Conservation (phyloP, 176 grass and related monocot genomes). For the Chrysopogon serrulatus region DNA sequence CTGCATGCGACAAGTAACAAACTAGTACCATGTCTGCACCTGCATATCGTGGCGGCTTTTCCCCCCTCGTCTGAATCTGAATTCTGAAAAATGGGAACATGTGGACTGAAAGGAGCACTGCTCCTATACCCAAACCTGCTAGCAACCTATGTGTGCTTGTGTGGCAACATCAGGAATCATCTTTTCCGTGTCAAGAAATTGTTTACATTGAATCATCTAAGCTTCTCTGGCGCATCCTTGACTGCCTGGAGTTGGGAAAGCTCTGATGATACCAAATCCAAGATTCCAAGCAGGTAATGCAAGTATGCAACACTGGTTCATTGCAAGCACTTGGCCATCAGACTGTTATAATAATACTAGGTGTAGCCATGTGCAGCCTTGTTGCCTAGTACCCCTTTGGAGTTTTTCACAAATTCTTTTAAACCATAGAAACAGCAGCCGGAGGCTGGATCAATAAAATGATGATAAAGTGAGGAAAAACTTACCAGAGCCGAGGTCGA, state of each 20-base stretch:
- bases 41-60: not conserved
- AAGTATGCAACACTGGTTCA: not conserved
- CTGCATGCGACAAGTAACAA: not conserved
- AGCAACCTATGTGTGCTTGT: not conserved
- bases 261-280: constrained; percentile 1
- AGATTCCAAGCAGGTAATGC: not conserved
- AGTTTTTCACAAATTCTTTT: not conserved
- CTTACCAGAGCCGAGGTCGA: not conserved
- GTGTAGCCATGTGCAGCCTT: too few species aligned
- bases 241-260: not conserved
- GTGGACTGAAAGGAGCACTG: not conserved
- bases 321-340: not conserved
- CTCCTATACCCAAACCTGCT: not conserved
- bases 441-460: not conserved
- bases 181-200: not conserved
- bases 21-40: not conserved
- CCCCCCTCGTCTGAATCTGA: too few species aligned
- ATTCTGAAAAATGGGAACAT: not conserved
- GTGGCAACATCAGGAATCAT: too few species aligned
- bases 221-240: not conserved
- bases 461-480: not conserved
- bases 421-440: not conserved
- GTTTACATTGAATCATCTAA: too few species aligned
- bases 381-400: too few species aligned
- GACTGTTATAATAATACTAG: too few species aligned